Percentiles rank a stretch among this genome's conserved stretches.
phyloP scores from a whole-genome alignment of 257 asterid species.

The Haberlea rhodopensis region DNA sequence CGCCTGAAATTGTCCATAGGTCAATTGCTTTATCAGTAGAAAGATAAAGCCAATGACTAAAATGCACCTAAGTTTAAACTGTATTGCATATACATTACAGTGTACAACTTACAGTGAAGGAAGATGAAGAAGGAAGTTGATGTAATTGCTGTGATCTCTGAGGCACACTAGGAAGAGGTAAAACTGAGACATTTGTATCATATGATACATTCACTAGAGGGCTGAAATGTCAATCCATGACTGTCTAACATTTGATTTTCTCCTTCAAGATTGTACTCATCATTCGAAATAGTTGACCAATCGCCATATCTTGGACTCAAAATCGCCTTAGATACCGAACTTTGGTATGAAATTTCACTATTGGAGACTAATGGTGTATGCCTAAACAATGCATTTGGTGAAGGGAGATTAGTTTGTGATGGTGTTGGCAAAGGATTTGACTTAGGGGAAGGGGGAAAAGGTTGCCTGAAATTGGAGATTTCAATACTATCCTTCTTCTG shows the following conservation, averaged over 20 bases:
- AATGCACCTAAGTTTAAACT: too few relatives aligned
- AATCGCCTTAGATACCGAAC: conserved; percentile 27
- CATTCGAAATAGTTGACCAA: conserved; percentile 49
- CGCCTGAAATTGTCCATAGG: too few relatives aligned
- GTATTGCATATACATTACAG: background rate
- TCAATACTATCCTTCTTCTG: conserved; percentile 47
- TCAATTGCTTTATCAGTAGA: too few relatives aligned
- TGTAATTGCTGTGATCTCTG: conserved; percentile 56
- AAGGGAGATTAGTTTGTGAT: conserved; percentile 34
- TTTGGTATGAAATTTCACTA: conserved; percentile 35
- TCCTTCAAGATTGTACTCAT: conserved; percentile 37
- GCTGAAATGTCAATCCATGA: conserved; percentile 36
- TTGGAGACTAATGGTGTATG: conserved; percentile 36
- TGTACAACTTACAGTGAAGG: conserved; percentile 46
- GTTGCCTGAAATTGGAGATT: conserved; percentile 37
- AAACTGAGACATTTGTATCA: conserved; percentile 32
- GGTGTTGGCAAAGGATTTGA: conserved; percentile 31
- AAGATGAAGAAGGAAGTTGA: conserved; percentile 36
- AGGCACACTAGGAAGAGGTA: conserved; percentile 32
- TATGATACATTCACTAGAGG: conserved; percentile 25
- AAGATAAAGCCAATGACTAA: background rate
- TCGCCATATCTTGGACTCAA: conserved; percentile 30
- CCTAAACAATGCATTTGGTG: conserved; percentile 38
- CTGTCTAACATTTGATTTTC: conserved; percentile 36
- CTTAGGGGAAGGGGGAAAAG: conserved; percentile 30